phyloP scores from a whole-genome alignment of 1,284 basidiomycete genomes.

The Takashimella tepidaria region DNA sequence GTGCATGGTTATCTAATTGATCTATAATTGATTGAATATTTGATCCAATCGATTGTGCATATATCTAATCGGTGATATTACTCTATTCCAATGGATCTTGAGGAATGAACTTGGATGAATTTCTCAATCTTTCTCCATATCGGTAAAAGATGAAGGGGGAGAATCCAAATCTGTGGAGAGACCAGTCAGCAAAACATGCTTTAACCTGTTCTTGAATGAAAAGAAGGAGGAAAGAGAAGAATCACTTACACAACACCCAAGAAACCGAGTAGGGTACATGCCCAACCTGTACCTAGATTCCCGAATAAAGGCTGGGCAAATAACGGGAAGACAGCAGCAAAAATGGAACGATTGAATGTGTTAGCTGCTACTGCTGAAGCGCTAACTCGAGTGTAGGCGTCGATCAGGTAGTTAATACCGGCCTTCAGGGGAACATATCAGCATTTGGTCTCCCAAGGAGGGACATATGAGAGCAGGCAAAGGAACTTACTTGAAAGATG shows the following conservation, averaged over 20 bases:
- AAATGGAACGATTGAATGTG: constrained; percentile 47
- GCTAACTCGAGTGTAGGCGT: constrained; percentile 61
- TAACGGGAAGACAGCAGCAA: constrained; percentile 45
- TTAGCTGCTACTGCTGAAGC: constrained; percentile 42
- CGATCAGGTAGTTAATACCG: constrained; percentile 56
- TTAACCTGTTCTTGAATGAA: background rate
- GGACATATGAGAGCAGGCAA: background rate
- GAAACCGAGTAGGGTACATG: constrained; percentile 41
- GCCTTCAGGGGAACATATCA: constrained; percentile 17
- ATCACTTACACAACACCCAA: constrained; percentile 31
- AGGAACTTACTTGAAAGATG: constrained; percentile 34
- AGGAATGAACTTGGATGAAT: background rate
- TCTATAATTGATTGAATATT: too few species aligned
- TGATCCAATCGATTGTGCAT: too few species aligned
- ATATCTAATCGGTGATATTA: too few species aligned
- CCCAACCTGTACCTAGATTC: constrained; percentile 47
- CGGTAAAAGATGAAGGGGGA: background rate
- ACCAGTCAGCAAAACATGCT: background rate
- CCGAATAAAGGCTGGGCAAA: constrained; percentile 40
- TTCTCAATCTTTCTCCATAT: background rate
- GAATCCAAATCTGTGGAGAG: background rate
- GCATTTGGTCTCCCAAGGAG: constrained; percentile 16
- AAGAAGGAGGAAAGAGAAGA: constrained; percentile 15
- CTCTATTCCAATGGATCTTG: background rate
- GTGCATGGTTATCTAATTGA: too few species aligned